A percentile compares a stretch with the other conserved stretches of the same genome.
phyloP scores from a whole-genome alignment of 352 stramenopile genomes.

The Phytophthora ramorum region DNA sequence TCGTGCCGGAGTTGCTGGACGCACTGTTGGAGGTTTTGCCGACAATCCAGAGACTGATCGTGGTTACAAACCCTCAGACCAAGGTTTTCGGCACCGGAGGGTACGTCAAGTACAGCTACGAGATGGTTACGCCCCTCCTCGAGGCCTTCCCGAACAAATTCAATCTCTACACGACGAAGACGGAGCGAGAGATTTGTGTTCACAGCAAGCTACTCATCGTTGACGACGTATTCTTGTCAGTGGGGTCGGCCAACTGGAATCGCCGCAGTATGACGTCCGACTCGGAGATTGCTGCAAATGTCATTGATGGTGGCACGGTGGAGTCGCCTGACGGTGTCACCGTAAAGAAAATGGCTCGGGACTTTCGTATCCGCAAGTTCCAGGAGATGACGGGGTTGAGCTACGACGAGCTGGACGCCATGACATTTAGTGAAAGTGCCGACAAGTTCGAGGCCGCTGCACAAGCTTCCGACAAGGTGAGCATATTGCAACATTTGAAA shows the following conservation, averaged over 20 bases:
- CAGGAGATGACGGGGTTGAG: slow-evolving; percentile 51
- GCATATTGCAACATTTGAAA: slow-evolving; percentile 30
- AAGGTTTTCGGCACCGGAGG: slow-evolving; percentile 24
- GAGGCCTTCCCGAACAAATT: slow-evolving; percentile 26
- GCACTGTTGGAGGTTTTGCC: slow-evolving; percentile 51
- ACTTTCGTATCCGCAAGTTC: slow-evolving; percentile 69
- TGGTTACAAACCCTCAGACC: slow-evolving; percentile 43
- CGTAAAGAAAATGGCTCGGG: slow-evolving; percentile 45
- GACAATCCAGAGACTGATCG: slow-evolving; percentile 48
- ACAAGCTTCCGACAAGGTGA: slow-evolving; percentile 12
- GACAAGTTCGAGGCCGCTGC: slow-evolving; percentile 39
- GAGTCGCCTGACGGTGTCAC: slow-evolving; percentile 28
- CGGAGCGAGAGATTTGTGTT: slow-evolving; percentile 45
- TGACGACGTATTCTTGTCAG: slow-evolving; percentile 66
- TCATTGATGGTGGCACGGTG: slow-evolving; percentile 46
- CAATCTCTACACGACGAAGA: slow-evolving; percentile 44
- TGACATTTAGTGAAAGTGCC: slow-evolving; percentile 51
- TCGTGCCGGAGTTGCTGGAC: slow-evolving; percentile 50
- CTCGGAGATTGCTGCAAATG: slow-evolving; percentile 55
- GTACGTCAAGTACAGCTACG: slow-evolving; percentile 56
- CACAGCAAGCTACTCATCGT: slow-evolving; percentile 60
- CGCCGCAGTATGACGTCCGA: slow-evolving; percentile 45
- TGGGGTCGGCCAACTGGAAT: slow-evolving; percentile 71
- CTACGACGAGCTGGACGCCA: slow-evolving; percentile 46
- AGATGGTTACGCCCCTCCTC: slow-evolving; percentile 51